Percentiles rank a stretch among this genome's conserved stretches.
Evolutionary conservation across 2,329 filamentous ascomycete species (phyloP).

Genomic region (Paraphaeosphaeria sporulosa): DNA sequence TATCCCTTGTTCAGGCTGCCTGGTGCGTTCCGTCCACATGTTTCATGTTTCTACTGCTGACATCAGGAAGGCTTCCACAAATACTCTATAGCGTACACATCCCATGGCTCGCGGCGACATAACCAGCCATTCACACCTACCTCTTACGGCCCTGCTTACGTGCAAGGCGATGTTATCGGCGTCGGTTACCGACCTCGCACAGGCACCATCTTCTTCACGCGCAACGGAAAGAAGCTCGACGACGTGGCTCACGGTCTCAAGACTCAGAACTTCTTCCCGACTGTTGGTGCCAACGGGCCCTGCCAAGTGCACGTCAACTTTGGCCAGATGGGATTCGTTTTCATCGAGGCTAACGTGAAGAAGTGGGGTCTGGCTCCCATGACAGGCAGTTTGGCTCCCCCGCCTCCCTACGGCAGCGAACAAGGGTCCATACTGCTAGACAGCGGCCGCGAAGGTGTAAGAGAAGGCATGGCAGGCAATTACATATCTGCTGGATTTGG

Average conservation of each 20-base stretch:
- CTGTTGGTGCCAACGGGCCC: constrained; percentile 93
- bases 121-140: constrained; percentile 90
- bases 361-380: constrained; percentile 98
- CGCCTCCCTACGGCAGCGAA: constrained; percentile 95
- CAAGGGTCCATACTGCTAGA: constrained; percentile 96
- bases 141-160: constrained; percentile 80
- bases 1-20: constrained; percentile 94
- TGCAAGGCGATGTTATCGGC: constrained; percentile 95
- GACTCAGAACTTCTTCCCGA: constrained; percentile 95
- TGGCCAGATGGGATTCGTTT: constrained; percentile 96
- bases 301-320: constrained; percentile 96
- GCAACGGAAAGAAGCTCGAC: constrained; percentile 96
- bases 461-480: constrained; percentile 60
- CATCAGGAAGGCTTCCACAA: constrained; percentile 79
- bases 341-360: constrained; percentile 99
- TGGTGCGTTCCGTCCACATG: constrained; percentile 64
- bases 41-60: constrained; percentile 24
- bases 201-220: constrained; percentile 95
- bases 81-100: constrained; percentile 89
- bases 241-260: constrained; percentile 94
- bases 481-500: constrained; percentile 58
- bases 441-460: constrained; percentile 67
- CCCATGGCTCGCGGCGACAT: constrained; percentile 82
- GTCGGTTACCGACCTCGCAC: constrained; percentile 94
- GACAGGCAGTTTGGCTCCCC: constrained; percentile 92